A percentile compares a stretch with the other conserved stretches of the same genome.
phyloP scores from a whole-genome alignment of 441 rosid species.

The Iberis amara region DNA sequence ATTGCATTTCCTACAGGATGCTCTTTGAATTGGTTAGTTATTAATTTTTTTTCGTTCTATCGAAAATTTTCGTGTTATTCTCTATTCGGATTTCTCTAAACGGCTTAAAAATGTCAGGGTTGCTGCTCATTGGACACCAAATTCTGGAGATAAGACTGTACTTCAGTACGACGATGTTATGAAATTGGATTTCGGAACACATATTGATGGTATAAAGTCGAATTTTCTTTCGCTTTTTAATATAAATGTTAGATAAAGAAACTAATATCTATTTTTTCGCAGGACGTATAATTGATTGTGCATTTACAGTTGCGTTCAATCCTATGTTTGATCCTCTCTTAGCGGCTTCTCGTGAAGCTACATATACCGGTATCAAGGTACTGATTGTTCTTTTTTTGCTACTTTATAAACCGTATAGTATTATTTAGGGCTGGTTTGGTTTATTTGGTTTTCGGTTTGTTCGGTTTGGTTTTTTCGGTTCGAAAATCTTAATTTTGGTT shows the following conservation, averaged over 20 bases:
- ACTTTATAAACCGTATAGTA: neutral
- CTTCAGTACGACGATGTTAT: slow-evolving; percentile 95
- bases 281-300: slow-evolving; percentile 86
- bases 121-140: slow-evolving; percentile 99
- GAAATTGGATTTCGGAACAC: slow-evolving; percentile 97
- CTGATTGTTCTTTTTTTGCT: neutral
- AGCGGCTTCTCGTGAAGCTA: slow-evolving; percentile 93
- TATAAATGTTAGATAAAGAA: slow-evolving; percentile 8
- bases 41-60: neutral
- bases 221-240: neutral
- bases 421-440: too few relatives aligned
- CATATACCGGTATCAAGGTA: slow-evolving; percentile 91
- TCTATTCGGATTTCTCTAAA: slow-evolving; percentile 10
- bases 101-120: slow-evolving; percentile 76
- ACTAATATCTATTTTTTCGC: slow-evolving; percentile 28
- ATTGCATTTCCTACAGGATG: slow-evolving; percentile 99
- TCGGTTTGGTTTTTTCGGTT: too few relatives aligned
- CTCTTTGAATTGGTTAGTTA: slow-evolving; percentile 74
- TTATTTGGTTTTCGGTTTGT: too few relatives aligned
- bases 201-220: slow-evolving; percentile 63
- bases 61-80: slow-evolving; percentile 10
- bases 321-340: slow-evolving; percentile 91
- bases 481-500: too few relatives aligned
- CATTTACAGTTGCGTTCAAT: slow-evolving; percentile 92
- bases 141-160: slow-evolving; percentile 89